Evolutionary conservation across 129 eudicot genomes (phyloP), one percentile per base, ranked within the genome.

Genomic region (Rutidosis leptorrhynchoides): DNA sequence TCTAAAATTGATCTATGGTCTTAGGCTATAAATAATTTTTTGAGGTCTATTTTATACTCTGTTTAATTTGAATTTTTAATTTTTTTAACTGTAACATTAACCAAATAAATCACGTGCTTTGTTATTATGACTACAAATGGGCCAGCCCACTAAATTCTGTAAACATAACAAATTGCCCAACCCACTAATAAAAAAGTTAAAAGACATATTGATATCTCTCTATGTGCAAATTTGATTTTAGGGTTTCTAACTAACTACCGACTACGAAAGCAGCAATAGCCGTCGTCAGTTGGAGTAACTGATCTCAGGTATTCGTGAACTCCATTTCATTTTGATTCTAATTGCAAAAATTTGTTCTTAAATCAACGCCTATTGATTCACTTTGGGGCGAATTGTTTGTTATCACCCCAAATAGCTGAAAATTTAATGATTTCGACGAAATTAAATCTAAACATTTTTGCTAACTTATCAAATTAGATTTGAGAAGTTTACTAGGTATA

Each of bases 191-290:
- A 12, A 37, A 7, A 1, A 32, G 45, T 10, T 10, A 5, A 2
- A 37, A 37, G 16, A 10, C 45, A 37, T 37, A 37, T 37, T 37
- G 45, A 37, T 37, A 10, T 10, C 15, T 37, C 16, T 37, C 16
- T 2, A 37, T 37, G 15, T 11, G 45, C 45, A 37, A 37, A 37
- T 11, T 12, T 37, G 45, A 37, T 25, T 12, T 45, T 75, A 67
- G 74, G 79, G 74, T 68, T 75, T 75, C 3, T 0, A 58, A 35
- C 20, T 58, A 26, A 28, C 20, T 51, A 37, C 42, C 69, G 63
- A 58, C 56, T 17, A 58, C 57, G 5, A 43, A 49, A 59, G 27
- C 55, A 48, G 62, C 74, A 75, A 33, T 30, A 11, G 70, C 74
- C 65, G 64, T 26, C 70, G 64, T 68, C 56, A 11, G 26, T 6